Conservation (phyloP, 2,329 filamentous ascomycete species). For the Sporothrix protearum region DNA sequence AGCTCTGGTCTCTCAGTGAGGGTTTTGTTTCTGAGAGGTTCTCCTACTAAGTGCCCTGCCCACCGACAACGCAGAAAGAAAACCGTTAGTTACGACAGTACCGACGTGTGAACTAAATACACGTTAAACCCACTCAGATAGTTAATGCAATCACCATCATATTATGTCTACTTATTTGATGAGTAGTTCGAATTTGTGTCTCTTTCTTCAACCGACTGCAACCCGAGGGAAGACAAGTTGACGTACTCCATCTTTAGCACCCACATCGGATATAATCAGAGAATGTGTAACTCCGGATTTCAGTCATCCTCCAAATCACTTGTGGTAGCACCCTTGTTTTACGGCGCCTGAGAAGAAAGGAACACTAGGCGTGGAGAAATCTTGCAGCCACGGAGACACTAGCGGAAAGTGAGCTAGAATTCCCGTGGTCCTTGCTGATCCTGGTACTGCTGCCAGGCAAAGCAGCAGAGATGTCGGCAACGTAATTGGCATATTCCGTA, state of each 20-base stretch:
- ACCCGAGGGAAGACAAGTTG: too few species aligned
- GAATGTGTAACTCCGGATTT: neutral
- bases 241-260: too few species aligned
- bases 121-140: too few species aligned
- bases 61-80: too few species aligned
- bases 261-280: neutral
- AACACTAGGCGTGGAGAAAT: neutral
- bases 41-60: too few species aligned
- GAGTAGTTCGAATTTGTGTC: too few species aligned
- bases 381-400: neutral
- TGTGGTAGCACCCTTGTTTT: neutral
- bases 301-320: neutral
- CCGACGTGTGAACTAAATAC: too few species aligned
- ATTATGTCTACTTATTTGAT: neutral
- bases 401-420: neutral
- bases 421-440: neutral
- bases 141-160: neutral
- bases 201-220: too few species aligned
- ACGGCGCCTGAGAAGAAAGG: neutral
- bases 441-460: neutral
- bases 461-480: neutral
- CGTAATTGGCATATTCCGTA: neutral
- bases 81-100: too few species aligned
- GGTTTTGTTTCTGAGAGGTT: slow-evolving; percentile 44
- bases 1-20: slow-evolving; percentile 47